These are phyloP conservation scores for Theobroma grandiflorum DNA, from an alignment of 441 rosid genomes.

Conservation along the genomic window DNA sequence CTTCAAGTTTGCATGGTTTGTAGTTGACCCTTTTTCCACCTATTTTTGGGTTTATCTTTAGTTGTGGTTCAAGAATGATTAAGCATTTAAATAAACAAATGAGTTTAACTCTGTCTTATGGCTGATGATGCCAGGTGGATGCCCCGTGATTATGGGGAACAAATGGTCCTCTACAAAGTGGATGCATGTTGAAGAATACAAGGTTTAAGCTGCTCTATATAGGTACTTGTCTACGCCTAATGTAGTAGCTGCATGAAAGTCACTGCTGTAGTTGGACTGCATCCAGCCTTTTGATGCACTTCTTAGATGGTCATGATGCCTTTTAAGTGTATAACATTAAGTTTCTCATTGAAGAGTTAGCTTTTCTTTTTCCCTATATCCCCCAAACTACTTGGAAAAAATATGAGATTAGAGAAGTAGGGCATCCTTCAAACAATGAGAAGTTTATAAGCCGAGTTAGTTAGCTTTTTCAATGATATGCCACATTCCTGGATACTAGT, in stretches of 20 bases:
- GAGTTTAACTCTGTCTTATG: constrained; percentile 19
- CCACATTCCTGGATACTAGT: neutral
- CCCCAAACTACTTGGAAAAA: neutral
- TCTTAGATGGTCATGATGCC: neutral
- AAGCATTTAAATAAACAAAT: neutral
- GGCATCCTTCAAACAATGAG: neutral
- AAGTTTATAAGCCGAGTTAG: constrained; percentile 4
- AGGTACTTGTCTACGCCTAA: constrained; percentile 38
- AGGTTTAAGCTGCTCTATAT: constrained; percentile 31
- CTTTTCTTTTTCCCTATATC: neutral
- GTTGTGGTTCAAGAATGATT: constrained; percentile 1
- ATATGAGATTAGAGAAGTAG: neutral
- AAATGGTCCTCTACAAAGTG: constrained; percentile 77
- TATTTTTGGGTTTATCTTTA: neutral
- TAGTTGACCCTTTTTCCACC: neutral
- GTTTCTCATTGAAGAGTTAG: neutral
- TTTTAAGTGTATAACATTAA: neutral
- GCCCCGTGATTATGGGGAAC: constrained; percentile 71
- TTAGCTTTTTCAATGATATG: neutral
- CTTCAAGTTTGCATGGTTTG: constrained; percentile 92
- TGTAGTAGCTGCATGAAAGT: neutral
- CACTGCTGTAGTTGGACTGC: neutral
- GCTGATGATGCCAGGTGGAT: constrained; percentile 53
- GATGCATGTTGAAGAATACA: constrained; percentile 61
- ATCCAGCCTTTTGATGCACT: neutral